Base-by-base conservation (phyloP, 371 early-diverging fungal species). In the Funneliformis caledonium region DNA sequence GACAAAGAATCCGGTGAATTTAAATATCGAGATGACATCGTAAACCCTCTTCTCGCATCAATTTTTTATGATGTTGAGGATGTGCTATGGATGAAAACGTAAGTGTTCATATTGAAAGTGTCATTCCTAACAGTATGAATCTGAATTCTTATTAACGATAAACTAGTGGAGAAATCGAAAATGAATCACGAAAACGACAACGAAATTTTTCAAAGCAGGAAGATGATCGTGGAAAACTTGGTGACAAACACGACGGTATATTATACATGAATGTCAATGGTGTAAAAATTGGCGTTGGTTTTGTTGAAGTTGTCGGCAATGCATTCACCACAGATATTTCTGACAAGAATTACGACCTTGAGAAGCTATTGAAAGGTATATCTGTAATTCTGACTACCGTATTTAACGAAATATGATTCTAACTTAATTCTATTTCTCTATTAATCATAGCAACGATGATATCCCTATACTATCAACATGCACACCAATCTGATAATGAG, bases 221-320 rank as follows among this genome's bases (percentile, higher is more conserved):
- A 45, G 42, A 60, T 56, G 75, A 74, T 37, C 60, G 75, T 12
- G 75, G 2, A 59, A 52, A 33, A 74, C 56, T 74, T 19, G 60
- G 75, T 42, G 60, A 74, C 33, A 74, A 74, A 33, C 75, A 74
- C 19, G 75, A 74, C 16, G 75, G 75, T 45, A 60, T 74, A 31
- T 59, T 74, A 74, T 74, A 74, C 33, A 59, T 74, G 75, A 59
- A 74, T 37, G 6, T 74, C 52, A 52, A 59, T 26, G 60, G 75
- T 37, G 37, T 45, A 52, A 37, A 33, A 59, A n/a, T 74, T 37
- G 60, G 33, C 9, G 59, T 74, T 45, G 59, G 75, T 50, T 50
- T 14, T 50, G 1, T 50, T 50, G 0, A 50, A 50, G 50, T 50
- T 50, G 16, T 50, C 12, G 14, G 50, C 12, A 50, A 50, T 50